Evolutionary conservation across 805 yeast genomes (phyloP).

Genomic region (Starmerella scarabaei): DNA sequence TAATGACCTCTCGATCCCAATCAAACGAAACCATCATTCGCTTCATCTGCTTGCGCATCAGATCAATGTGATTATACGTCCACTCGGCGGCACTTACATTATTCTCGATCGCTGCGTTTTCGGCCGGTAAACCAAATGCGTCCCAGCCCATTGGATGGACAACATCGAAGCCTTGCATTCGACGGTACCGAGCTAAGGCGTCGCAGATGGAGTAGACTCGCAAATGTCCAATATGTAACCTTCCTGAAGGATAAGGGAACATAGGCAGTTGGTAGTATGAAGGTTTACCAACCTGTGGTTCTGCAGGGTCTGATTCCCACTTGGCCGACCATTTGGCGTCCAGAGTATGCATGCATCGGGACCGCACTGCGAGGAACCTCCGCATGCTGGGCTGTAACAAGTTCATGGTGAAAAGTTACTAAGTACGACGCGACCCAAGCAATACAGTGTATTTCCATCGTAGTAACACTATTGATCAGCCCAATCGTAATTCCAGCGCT

Average conservation of each 20-base stretch:
- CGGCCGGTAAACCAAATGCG: constrained; percentile 97
- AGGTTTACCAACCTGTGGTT: constrained; percentile 19
- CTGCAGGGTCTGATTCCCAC: constrained; percentile 17
- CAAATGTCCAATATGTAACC: constrained; percentile 84
- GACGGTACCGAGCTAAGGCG: constrained; percentile 60
- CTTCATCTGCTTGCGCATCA: constrained; percentile 74
- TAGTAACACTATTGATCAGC: too few species aligned
- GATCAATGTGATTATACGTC: constrained; percentile 69
- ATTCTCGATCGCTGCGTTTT: constrained; percentile 90
- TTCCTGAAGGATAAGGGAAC: constrained; percentile 97
- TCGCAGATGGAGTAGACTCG: constrained; percentile 89
- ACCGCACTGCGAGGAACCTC: background rate
- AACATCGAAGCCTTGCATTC: constrained; percentile 64
- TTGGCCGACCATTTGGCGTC: constrained; percentile 25
- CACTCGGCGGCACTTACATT: constrained; percentile 65
- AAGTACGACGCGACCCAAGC: too few species aligned
- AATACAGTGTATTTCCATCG: too few species aligned
- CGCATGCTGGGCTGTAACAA: background rate
- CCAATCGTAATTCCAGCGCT: too few species aligned
- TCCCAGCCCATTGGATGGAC: constrained; percentile 99
- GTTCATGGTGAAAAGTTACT: background rate
- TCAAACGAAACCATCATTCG: constrained; percentile 76
- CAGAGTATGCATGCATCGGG: constrained; percentile 11
- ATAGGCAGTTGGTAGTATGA: constrained; percentile 57
- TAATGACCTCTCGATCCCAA: constrained; percentile 82